Percentiles rank a stretch among this genome's conserved stretches.
Evolutionary conservation across 805 yeast species (phyloP).

Genomic region (Wickerhamomyces queroliae): DNA sequence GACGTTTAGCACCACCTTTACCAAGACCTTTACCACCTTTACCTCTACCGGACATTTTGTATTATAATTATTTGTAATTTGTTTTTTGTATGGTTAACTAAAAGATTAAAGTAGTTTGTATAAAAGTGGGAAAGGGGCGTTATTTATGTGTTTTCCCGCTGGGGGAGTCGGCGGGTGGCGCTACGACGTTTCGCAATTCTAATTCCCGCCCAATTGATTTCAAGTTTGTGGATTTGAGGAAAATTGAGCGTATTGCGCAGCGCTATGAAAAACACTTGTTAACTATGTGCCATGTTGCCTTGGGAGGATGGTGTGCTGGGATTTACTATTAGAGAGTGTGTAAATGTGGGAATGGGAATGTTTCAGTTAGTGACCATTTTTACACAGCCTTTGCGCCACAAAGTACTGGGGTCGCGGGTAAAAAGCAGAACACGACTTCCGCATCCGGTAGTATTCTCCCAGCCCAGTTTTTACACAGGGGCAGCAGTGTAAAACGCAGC

Average conservation of each 20-base stretch:
- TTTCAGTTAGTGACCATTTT: neutral
- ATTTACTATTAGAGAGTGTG: neutral
- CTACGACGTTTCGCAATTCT: no score
- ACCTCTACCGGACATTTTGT: constrained; percentile 95
- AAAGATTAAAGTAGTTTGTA: no score
- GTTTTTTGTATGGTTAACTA: neutral
- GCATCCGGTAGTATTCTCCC: no score
- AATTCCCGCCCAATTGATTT: no score
- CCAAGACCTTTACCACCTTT: constrained; percentile 99
- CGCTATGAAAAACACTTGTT: neutral
- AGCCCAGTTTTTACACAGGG: neutral
- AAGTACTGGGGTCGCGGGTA: no score
- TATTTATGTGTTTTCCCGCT: neutral
- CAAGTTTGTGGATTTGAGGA: no score
- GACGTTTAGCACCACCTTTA: constrained; percentile 99
- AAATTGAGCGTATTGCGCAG: neutral
- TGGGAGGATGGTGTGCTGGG: neutral
- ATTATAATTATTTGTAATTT: constrained; percentile 16
- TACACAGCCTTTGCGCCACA: no score
- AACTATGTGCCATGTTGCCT: neutral
- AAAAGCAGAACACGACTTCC: neutral
- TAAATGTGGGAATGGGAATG: neutral
- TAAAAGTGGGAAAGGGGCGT: neutral
- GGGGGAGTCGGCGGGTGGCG: no score
- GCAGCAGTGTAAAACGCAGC: neutral